Base-by-base conservation (phyloP, 805 yeast genomes). In the Candida incommunis region DNA sequence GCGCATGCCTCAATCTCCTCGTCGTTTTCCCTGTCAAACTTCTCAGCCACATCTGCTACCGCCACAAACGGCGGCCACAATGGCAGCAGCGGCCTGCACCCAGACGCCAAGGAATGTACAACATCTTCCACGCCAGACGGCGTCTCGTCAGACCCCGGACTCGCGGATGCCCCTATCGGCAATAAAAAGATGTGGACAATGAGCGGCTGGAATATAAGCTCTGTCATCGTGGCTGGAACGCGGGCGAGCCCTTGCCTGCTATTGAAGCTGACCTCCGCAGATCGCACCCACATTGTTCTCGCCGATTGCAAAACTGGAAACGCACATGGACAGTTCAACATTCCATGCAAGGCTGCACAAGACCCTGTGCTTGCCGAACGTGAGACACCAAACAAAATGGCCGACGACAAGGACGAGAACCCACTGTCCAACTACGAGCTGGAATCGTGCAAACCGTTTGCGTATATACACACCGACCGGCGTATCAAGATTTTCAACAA, bases 391-490 rank as follows among this genome's bases (percentile, higher is more conserved):
- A 5, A 9, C 20, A 7, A n/a, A 5, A 22, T 40, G 43, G 7
- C 31, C 5, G 2, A 41, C 47, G 9, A 51, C 49, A 9, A n/a
- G 22, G 23, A 16, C 18, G 37, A 40, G 21, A 53, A 56, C 27
- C 55, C 55, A n/a, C 43, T 54, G 25, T 46, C 57, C 9, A 46
- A 43, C 41, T 56, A 42, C 43, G 60, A 56, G 41, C 47, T 55
- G 20, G 58, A 56, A 22, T 41, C 59, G 9, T 51, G 53, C 31
- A 34, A 52, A 20, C 58, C 60, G 1, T 54, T 50, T 44, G 57
- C 57, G 5, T 53, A 41, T 43, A 46, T 55, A 24, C 56, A 55
- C 43, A 51, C 49, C 15, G 56, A 54, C 45, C 47, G 56, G 18
- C 47, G 53, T 1, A 37, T 54, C 5, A 40, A 40, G n/a, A 41